These are phyloP conservation scores for Xylaria sp. DNA, from an alignment of 2,329 filamentous ascomycete genomes.

Conservation along the genomic window DNA sequence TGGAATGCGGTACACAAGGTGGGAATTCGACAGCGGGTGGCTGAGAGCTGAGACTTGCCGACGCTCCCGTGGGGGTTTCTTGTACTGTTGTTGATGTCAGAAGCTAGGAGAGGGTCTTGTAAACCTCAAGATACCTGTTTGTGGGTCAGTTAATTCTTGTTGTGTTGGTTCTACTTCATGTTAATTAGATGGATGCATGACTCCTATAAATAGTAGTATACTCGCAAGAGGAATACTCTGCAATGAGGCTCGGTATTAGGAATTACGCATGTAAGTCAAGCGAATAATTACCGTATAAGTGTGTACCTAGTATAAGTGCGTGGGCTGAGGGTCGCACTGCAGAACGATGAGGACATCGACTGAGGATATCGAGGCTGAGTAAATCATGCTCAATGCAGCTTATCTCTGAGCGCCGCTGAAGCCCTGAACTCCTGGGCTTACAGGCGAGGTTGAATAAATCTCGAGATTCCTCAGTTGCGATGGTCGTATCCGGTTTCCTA, in stretches of 20 bases:
- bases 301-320: not conserved
- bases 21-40: constrained; percentile 15
- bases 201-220: constrained; percentile 24
- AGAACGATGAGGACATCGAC: constrained; percentile 17
- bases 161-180: not conserved
- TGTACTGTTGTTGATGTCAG: not conserved
- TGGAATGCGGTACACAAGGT: no score
- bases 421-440: not conserved
- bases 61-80: not conserved
- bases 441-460: not conserved
- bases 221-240: not conserved
- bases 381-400: constrained; percentile 9
- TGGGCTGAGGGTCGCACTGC: constrained; percentile 18
- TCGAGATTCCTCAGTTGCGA: not conserved
- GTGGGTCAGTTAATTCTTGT: constrained; percentile 9
- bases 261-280: not conserved
- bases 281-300: not conserved
- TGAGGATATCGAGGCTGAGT: constrained; percentile 24
- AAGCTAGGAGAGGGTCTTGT: not conserved
- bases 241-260: not conserved
- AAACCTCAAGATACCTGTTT: not conserved
- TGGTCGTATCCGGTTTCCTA: not conserved
- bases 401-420: constrained; percentile 8
- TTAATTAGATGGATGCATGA: not conserved
- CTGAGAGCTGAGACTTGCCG: constrained; percentile 28